These are phyloP conservation scores for Fusarium protoensiforme DNA, from an alignment of 2,329 filamentous ascomycete species.

Conservation along the genomic window DNA sequence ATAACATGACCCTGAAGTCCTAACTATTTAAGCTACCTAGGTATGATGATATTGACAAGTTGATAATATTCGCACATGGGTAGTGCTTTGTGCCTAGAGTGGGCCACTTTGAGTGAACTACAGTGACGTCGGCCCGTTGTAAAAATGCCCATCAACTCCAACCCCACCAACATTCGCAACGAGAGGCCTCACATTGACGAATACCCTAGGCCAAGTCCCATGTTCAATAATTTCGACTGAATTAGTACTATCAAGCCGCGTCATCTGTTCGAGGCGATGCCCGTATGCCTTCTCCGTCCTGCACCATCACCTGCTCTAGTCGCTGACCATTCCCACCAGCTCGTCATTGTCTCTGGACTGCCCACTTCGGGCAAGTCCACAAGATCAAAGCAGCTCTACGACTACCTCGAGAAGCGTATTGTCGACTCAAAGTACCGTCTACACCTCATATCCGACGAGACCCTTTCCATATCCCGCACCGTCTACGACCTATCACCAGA, in stretches of 20 bases:
- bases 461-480: constrained; percentile 73
- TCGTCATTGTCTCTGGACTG: constrained; percentile 74
- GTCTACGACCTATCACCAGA: constrained; percentile 75
- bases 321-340: constrained; percentile 52
- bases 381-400: constrained; percentile 72
- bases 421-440: constrained; percentile 67
- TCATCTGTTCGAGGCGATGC: constrained; percentile 32
- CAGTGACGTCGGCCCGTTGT: constrained; percentile 28
- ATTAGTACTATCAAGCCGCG: background rate
- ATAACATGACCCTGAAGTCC: background rate
- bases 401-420: constrained; percentile 71
- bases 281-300: constrained; percentile 26
- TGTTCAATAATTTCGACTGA: background rate
- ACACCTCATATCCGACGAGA: constrained; percentile 79
- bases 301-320: background rate
- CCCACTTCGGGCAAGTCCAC: constrained; percentile 77
- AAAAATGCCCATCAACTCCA: constrained; percentile 23
- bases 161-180: constrained; percentile 1
- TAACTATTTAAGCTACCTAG: background rate
- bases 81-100: background rate
- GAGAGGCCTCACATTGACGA: background rate
- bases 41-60: background rate
- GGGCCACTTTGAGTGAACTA: background rate
- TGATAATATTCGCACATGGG: background rate
- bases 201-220: background rate